phyloP scores from a whole-genome alignment of 2,329 filamentous ascomycete species.

The Colletotrichum musicola region DNA sequence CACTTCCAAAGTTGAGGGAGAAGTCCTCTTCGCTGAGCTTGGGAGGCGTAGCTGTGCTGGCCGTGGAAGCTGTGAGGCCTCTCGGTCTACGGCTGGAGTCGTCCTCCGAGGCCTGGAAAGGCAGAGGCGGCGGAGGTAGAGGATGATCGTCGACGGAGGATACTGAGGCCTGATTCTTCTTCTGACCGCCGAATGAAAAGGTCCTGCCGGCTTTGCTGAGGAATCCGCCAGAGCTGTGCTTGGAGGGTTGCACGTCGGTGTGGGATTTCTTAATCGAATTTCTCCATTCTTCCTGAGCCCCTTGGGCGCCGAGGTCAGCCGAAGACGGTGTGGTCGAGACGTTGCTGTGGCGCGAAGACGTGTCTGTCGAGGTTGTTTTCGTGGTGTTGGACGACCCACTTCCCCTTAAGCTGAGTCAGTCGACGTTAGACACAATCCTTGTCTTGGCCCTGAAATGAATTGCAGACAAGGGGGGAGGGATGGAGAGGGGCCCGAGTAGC shows the following conservation, averaged over 20 bases:
- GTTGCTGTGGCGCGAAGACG: constrained; percentile 72
- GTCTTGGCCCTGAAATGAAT: constrained; percentile 41
- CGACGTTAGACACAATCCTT: constrained; percentile 45
- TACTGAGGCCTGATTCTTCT: constrained; percentile 60
- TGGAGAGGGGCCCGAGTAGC: constrained; percentile 28
- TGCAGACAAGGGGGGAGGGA: constrained; percentile 34
- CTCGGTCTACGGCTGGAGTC: constrained; percentile 54
- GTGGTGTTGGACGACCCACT: constrained; percentile 73
- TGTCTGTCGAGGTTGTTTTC: constrained; percentile 70
- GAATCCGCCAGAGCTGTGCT: constrained; percentile 62
- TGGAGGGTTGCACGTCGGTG: constrained; percentile 57
- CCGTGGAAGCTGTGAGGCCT: constrained; percentile 67
- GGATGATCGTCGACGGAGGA: constrained; percentile 52
- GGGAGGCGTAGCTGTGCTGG: constrained; percentile 65
- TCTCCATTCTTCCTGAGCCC: constrained; percentile 56
- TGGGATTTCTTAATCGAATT: constrained; percentile 53
- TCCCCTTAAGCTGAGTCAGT: constrained; percentile 61
- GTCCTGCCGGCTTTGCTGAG: constrained; percentile 69
- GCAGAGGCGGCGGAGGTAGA: constrained; percentile 53
- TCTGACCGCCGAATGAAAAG: constrained; percentile 70
- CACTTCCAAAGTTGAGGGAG: constrained; percentile 66
- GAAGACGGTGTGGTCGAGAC: constrained; percentile 73
- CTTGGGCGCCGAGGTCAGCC: constrained; percentile 56
- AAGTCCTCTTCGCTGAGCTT: constrained; percentile 59
- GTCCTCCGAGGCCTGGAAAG: constrained; percentile 47